phyloP scores from a whole-genome alignment of 2,329 filamentous ascomycete species.

The Fusarium metavorans region DNA sequence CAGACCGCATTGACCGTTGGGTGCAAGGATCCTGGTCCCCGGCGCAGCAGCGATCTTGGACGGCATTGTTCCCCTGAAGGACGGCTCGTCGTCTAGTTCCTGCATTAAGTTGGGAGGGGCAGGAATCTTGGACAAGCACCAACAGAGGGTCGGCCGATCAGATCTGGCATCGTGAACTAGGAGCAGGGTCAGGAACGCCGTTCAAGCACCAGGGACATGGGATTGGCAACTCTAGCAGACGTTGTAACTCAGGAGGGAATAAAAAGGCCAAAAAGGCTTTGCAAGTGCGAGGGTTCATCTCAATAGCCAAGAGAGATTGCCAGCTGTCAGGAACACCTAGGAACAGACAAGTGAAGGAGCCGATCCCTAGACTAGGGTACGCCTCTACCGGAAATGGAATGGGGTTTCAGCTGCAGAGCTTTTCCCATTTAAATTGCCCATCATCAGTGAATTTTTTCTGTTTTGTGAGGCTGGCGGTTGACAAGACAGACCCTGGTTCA shows the following conservation, averaged over 20 bases:
- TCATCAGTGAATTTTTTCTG: not conserved
- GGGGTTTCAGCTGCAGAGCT: not conserved
- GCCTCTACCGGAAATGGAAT: constrained; percentile 1
- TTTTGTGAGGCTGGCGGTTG: not conserved
- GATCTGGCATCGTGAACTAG: not conserved
- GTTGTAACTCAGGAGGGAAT: not conserved
- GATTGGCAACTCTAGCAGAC: not conserved
- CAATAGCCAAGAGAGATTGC: not conserved
- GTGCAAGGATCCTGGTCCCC: not conserved
- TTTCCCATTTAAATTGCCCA: not conserved
- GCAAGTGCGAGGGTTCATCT: not conserved
- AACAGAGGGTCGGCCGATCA: not conserved
- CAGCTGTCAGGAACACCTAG: not conserved
- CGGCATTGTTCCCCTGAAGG: not conserved
- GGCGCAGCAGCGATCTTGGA: not conserved
- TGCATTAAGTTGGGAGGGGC: not conserved
- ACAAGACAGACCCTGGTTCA: not conserved
- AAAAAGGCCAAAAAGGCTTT: not conserved
- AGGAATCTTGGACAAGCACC: not conserved
- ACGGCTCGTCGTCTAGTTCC: not conserved
- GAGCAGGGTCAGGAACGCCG: not conserved
- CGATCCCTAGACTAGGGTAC: not conserved
- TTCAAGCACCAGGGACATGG: not conserved
- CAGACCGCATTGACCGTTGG: not conserved
- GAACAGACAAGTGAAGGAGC: not conserved